Evolutionary conservation across 768 basidiomycete species (phyloP), one percentile per base, ranked within the genome.

Genomic region (Crepidotus variabilis): DNA sequence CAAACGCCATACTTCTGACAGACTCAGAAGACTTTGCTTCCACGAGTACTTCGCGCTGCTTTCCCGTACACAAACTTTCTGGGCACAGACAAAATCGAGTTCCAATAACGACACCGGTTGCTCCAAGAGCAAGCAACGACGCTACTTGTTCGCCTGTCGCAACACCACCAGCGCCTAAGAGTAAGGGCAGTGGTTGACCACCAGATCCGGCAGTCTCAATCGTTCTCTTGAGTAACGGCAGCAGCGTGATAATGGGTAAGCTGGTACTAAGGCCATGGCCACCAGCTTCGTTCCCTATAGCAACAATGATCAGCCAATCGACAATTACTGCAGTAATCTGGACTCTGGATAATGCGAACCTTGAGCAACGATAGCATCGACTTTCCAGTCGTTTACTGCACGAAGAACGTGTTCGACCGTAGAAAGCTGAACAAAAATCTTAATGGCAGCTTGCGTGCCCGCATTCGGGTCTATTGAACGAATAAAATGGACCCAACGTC

Each of bases 141-240:
- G 88, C 86, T 48, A 90, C 65, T 54, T 92, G 87, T 0, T 74
- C 65, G 16, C 90, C 88, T 23, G 75, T 82, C 2, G 78, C 75
- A 53, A 94, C 61, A 0, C 91, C 92, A 28, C 92, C 92, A 2
- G 92, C 90, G 14, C 84, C 90, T 28, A 93, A 69, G 52, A 93
- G 61, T 2, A 80, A 80, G 0, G 83, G 82, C 3, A 75, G 71
- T 34, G 69, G 69, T 22, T 21, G 20, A 34, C 70, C 63, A 2
- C 59, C 60, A 28, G 28, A 28, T 3, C 28, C 28, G 3, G 28
- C 28, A 28, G 28, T 28, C 28, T 28, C 28, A 28, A 28, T 28
- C 28, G 28, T 28, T 28, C 8, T 28, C 28, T 28, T 28, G 28
- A 28, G 28, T 28, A 28, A 8, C 8, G 28, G 28, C 8, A 28